phyloP scores from a whole-genome alignment of 768 basidiomycete genomes.

The Collybiopsis luxurians region DNA sequence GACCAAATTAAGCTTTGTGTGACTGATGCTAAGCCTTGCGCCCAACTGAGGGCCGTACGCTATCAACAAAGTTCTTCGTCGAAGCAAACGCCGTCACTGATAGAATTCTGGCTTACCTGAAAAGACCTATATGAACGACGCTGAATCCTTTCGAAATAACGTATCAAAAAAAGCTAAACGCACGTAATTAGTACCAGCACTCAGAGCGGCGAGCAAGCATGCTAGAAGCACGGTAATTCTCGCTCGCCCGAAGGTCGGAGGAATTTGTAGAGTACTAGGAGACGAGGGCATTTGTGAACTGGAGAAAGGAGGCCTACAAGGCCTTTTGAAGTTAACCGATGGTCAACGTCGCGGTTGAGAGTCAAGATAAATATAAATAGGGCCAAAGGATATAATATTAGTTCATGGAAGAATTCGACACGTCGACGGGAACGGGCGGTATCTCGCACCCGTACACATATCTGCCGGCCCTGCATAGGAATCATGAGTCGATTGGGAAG shows the following conservation, averaged over 20 bases:
- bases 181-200: constrained; percentile 11
- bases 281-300: not conserved
- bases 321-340: not conserved
- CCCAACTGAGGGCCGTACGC: constrained; percentile 73
- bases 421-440: too few species aligned
- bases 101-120: constrained; percentile 7
- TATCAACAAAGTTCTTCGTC: constrained; percentile 10
- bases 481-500: too few species aligned
- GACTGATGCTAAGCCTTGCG: constrained; percentile 47
- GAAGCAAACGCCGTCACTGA: not conserved
- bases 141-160: too few species aligned
- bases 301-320: not conserved
- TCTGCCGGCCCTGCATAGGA: too few species aligned
- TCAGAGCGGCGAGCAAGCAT: constrained; percentile 4
- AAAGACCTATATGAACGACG: not conserved
- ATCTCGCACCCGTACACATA: too few species aligned
- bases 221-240: constrained; percentile 16
- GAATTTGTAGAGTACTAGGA: not conserved
- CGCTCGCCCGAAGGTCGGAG: constrained; percentile 12
- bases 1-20: constrained; percentile 61
- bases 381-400: too few species aligned
- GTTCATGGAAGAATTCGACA: too few species aligned
- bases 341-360: not conserved
- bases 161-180: not conserved
- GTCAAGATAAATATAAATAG: not conserved